Evolutionary conservation across 306 rosid genomes (phyloP).

Genomic region (Urtica urens): DNA sequence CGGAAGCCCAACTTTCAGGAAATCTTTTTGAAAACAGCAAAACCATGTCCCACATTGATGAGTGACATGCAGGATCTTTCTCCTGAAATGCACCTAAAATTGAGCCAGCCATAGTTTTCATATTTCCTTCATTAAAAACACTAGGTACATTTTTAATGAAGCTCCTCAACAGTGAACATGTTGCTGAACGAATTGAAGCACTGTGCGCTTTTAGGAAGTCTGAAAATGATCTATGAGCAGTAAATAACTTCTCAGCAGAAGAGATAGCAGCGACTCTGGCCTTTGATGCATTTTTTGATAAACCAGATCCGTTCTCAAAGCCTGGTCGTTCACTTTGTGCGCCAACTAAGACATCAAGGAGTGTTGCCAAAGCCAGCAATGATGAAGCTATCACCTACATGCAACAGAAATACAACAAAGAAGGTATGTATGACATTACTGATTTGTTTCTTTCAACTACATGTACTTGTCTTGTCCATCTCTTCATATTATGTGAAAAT

Average conservation of each 20-base stretch:
- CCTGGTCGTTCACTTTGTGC: constrained; percentile 39
- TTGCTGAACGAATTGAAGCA: constrained; percentile 70
- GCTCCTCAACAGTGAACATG: constrained; percentile 65
- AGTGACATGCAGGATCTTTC: constrained; percentile 77
- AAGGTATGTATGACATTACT: not conserved
- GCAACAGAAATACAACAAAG: constrained; percentile 14
- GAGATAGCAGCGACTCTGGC: constrained; percentile 63
- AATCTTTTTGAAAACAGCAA: constrained; percentile 68
- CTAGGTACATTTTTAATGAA: constrained; percentile 64
- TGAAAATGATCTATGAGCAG: constrained; percentile 53
- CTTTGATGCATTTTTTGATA: constrained; percentile 64
- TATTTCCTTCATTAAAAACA: constrained; percentile 55
- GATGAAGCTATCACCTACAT: constrained; percentile 83
- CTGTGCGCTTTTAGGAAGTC: constrained; percentile 63
- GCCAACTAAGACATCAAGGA: constrained; percentile 68
- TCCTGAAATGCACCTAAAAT: constrained; percentile 86
- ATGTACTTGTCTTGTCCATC: not conserved
- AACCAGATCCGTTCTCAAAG: constrained; percentile 39
- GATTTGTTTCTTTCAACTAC: not conserved
- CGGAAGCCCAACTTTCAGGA: constrained; percentile 64
- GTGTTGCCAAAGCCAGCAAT: constrained; percentile 77
- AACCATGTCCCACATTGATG: constrained; percentile 83
- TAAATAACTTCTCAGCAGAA: constrained; percentile 66
- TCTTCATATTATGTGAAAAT: not conserved
- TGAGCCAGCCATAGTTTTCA: constrained; percentile 49